phyloP scores from a whole-genome alignment of 192 early-diverging fungal species.

The Gigaspora rosea region DNA sequence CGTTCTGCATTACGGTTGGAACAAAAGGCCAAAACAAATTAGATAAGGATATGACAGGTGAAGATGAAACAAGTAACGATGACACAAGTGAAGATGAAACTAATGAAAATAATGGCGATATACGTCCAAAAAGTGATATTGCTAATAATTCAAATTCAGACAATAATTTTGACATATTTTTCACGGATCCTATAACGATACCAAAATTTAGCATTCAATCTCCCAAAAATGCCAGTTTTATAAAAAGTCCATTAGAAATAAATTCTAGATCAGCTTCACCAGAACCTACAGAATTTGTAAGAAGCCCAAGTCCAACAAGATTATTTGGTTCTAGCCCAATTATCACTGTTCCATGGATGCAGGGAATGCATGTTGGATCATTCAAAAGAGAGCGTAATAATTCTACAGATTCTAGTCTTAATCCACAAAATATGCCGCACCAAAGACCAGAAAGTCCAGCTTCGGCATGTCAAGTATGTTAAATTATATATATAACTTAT shows the following conservation, averaged over 20 bases:
- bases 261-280: not conserved
- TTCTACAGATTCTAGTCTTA: not conserved
- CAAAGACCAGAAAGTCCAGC: not conserved
- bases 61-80: not conserved
- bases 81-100: not conserved
- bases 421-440: not conserved
- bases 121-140: not conserved
- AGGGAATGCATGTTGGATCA: slow-evolving; percentile 1
- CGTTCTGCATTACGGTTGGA: not conserved
- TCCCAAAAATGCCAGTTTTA: not conserved
- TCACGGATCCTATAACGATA: not conserved
- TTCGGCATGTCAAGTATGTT: not conserved
- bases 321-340: slow-evolving; percentile 31
- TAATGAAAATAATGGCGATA: not conserved
- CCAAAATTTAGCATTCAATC: slow-evolving; percentile 14
- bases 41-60: not conserved
- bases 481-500: not conserved
- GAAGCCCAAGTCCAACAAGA: slow-evolving; percentile 29
- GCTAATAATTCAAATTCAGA: not conserved
- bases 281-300: not conserved
- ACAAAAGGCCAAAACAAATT: not conserved
- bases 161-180: not conserved
- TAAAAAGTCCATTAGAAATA: not conserved
- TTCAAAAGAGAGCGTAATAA: not conserved
- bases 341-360: slow-evolving; percentile 22